Evolutionary conservation across 345 rosid species (phyloP), one percentile per base, ranked within the genome.

Genomic region (Cardiospermum halicacabum): DNA sequence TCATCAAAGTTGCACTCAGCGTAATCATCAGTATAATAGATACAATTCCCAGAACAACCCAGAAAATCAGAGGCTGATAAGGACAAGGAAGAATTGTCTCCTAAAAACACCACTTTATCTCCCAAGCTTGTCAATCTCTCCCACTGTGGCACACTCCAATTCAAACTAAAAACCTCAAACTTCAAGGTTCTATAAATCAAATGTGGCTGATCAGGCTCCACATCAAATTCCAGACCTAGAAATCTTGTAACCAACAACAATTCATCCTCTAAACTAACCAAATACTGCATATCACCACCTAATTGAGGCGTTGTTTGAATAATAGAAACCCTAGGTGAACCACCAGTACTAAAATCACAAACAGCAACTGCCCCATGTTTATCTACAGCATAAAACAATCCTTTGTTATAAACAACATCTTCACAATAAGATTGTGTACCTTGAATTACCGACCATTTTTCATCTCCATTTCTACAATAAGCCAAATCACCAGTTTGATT

Each of bases 21-120:
- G 68, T 74, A 79, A 65, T 82, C 88, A 69, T 87, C 84, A 0
- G 88, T 82, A 53, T 53, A 87, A 64, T 82, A 82, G 62, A 87
- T 72, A 39, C 81, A 74, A 45, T 84, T 67, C 42, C 72, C 81
- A 12, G 13, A 22, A 57, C 85, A 75, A 11, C 85, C 82, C 1
- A 80, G 71, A 69, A 80, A 84, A 65, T 81, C 83, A 0, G 75
- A 66, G 11, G 89, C 79, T 22, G 60, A 63, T 30, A 84, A 26
- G 1, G 83, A 73, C 42, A 80, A 67, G 0, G 89, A 84, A 47
- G 79, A 73, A 69, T 84, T 86, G 31, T 57, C 67, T 51, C 89
- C 89, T 0, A 84, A 13, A 55, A 82, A 86, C 67, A 86, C n/a
- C 60, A 61, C 47, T 21, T 53, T 48, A 27, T 79, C 79, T 5